These are phyloP conservation scores for Cyclotella cryptica DNA, from an alignment of 108 stramenopile genomes.

Conservation along the genomic window DNA sequence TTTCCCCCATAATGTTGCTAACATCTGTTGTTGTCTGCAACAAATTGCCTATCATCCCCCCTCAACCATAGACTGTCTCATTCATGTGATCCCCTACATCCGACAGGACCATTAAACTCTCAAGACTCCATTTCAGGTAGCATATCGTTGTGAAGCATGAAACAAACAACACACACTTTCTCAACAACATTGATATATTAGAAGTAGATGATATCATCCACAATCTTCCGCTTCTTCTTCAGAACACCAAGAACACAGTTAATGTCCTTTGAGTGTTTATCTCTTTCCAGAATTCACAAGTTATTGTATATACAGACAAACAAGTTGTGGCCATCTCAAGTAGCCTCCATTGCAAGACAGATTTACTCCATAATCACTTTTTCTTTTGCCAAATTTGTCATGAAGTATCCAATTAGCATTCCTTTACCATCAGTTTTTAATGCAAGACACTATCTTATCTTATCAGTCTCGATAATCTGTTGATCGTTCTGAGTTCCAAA, in stretches of 20 bases:
- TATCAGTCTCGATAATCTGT: conserved; percentile 3
- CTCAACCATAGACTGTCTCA: no score
- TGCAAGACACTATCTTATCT: neutral
- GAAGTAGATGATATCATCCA: conserved; percentile 16
- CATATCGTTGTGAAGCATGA: conserved; percentile 41
- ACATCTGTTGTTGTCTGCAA: no score
- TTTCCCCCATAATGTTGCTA: no score
- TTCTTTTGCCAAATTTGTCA: neutral
- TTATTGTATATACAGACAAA: conserved; percentile 31
- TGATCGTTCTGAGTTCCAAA: conserved; percentile 27
- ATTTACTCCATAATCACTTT: conserved; percentile 27
- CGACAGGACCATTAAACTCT: neutral
- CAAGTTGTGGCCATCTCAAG: conserved; percentile 35
- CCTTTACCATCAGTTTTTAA: conserved; percentile 1
- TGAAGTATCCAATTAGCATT: conserved; percentile 9
- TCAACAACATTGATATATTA: conserved; percentile 1
- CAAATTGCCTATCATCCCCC: no score
- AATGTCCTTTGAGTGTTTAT: conserved; percentile 54
- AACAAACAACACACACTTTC: conserved; percentile 28
- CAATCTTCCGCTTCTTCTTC: conserved; percentile 22
- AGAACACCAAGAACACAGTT: conserved; percentile 45
- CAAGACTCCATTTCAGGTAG: conserved; percentile 15
- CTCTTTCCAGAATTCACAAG: neutral
- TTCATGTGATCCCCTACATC: no score
- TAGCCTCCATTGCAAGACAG: conserved; percentile 57